A percentile compares a stretch with the other conserved stretches of the same genome.
These are phyloP conservation scores for Candida sanyaensis DNA, from an alignment of 1,139 yeast genomes.

Conservation along the genomic window DNA sequence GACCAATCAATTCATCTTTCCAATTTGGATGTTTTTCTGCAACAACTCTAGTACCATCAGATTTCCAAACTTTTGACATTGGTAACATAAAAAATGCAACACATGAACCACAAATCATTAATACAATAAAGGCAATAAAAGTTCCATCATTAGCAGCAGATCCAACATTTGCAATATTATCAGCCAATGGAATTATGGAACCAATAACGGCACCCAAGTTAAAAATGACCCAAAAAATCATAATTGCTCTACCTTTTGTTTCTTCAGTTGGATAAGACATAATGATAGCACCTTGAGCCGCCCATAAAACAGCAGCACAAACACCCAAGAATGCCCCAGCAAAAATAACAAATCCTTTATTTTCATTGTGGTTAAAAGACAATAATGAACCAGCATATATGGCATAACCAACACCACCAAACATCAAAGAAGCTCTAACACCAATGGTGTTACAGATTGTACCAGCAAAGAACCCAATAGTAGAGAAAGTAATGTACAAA, in stretches of 20 bases:
- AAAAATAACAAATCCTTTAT: constrained; percentile 56
- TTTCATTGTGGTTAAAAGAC: constrained; percentile 47
- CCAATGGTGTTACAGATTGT: constrained; percentile 58
- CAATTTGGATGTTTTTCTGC: constrained; percentile 48
- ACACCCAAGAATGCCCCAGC: constrained; percentile 63
- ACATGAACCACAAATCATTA: constrained; percentile 51
- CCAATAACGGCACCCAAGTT: constrained; percentile 67
- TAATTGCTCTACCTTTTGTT: constrained; percentile 54
- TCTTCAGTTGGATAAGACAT: constrained; percentile 61
- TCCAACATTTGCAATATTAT: constrained; percentile 40
- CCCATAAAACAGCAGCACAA: constrained; percentile 60
- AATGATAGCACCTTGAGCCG: constrained; percentile 61
- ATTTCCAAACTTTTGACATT: constrained; percentile 48
- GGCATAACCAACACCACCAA: constrained; percentile 61
- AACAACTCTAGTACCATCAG: constrained; percentile 54
- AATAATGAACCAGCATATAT: constrained; percentile 55
- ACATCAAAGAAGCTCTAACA: constrained; percentile 44
- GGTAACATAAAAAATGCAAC: constrained; percentile 53
- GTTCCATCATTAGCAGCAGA: constrained; percentile 54
- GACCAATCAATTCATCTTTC: constrained; percentile 45
- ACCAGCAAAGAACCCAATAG: constrained; percentile 62
- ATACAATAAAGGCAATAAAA: constrained; percentile 56
- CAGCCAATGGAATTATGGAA: constrained; percentile 55
- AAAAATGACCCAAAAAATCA: constrained; percentile 64
- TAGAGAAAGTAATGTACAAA: constrained; percentile 56